Evolutionary conservation across 2,329 filamentous ascomycete species (phyloP).

Genomic region (Pseudogymnoascus sp.): DNA sequence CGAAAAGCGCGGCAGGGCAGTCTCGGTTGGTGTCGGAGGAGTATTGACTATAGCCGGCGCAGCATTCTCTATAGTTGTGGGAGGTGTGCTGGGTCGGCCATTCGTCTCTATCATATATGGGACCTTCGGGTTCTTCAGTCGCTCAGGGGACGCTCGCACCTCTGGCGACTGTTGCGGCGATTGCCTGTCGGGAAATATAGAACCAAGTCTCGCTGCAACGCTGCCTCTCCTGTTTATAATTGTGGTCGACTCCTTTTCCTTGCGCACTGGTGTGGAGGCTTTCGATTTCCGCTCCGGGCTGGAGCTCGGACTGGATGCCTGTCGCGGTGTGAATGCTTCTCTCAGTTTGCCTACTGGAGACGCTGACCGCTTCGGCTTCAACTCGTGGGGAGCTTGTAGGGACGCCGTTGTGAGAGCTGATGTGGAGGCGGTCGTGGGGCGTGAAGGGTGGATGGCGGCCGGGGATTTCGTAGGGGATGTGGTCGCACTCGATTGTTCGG

Average conservation of each 20-base stretch:
- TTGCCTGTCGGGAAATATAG: conserved; percentile 24
- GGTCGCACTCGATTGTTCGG: not conserved
- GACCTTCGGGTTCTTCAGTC: not conserved
- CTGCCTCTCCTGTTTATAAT: conserved; percentile 21
- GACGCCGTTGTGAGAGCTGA: conserved; percentile 28
- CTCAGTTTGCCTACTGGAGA: conserved; percentile 66
- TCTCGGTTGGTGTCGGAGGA: conserved; percentile 54
- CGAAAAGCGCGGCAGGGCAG: conserved; percentile 23
- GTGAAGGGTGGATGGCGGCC: conserved; percentile 13
- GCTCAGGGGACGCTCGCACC: not conserved
- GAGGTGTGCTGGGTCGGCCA: conserved; percentile 23
- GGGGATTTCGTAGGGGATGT: conserved; percentile 31
- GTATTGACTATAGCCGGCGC: conserved; percentile 54
- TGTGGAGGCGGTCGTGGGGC: conserved; percentile 25
- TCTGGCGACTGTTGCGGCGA: conserved; percentile 11
- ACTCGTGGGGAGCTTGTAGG: conserved; percentile 35
- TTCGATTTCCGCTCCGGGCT: conserved; percentile 35
- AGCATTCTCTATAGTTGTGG: conserved; percentile 18
- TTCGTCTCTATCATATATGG: conserved; percentile 20
- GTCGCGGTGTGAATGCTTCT: conserved; percentile 53
- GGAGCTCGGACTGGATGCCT: conserved; percentile 34
- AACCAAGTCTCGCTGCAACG: conserved; percentile 23
- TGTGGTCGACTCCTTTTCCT: conserved; percentile 15
- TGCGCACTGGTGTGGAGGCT: conserved; percentile 15
- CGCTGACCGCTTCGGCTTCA: conserved; percentile 46